phyloP scores from a whole-genome alignment of 768 basidiomycete species.

The Cubamyces sp. region DNA sequence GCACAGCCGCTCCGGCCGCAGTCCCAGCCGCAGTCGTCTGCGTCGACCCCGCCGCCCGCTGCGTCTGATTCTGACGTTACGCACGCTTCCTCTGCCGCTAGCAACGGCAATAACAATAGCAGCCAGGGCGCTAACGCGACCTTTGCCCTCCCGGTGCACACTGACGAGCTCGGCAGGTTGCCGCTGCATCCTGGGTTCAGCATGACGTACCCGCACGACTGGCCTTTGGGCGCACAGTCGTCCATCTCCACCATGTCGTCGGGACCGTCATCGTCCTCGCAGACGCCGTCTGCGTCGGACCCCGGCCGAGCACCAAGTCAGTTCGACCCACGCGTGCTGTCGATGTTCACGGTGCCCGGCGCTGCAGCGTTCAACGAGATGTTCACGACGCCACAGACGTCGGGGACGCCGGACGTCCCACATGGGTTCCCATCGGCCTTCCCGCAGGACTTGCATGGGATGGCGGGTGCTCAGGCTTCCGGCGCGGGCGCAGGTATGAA shows the following conservation, averaged over 20 bases:
- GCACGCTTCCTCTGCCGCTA: background rate
- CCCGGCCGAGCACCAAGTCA: background rate
- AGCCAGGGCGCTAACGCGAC: conserved; percentile 3
- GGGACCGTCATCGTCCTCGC: too few species aligned
- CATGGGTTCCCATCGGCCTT: background rate
- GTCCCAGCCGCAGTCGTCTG: conserved; percentile 7
- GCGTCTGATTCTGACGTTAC: conserved; percentile 6
- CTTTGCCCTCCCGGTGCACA: conserved; percentile 55
- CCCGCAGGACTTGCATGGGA: conserved; percentile 9
- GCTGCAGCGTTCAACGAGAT: conserved; percentile 32
- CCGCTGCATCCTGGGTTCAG: conserved; percentile 43
- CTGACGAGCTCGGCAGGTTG: conserved; percentile 58
- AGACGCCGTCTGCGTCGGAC: background rate
- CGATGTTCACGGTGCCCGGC: conserved; percentile 30
- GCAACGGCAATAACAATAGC: conserved; percentile 26
- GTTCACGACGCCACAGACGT: conserved; percentile 24
- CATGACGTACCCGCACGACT: conserved; percentile 7
- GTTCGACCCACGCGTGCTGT: conserved; percentile 25
- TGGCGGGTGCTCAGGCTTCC: background rate
- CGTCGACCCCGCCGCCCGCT: conserved; percentile 1
- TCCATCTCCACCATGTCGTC: too few species aligned
- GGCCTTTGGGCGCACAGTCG: background rate
- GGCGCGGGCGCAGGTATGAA: background rate
- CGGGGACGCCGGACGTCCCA: background rate
- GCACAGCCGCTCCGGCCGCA: conserved; percentile 18